Percentiles rank a stretch among this genome's conserved stretches.
Evolutionary conservation across 805 yeast genomes (phyloP).

Genomic region (Candida gorgasii): DNA sequence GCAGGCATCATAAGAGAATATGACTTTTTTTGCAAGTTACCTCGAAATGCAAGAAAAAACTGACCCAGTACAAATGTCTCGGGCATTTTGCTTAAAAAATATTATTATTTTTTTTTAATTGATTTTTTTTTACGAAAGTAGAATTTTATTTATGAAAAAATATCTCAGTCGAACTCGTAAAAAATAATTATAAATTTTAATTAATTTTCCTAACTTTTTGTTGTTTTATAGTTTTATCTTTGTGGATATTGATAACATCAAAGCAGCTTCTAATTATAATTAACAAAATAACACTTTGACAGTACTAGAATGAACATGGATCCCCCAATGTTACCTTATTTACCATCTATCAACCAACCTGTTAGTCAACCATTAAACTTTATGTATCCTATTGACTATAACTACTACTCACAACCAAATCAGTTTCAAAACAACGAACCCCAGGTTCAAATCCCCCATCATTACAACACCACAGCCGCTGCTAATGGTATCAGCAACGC

Average conservation of each 20-base stretch:
- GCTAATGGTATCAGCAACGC: slow-evolving; percentile 5
- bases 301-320: slow-evolving; percentile 15
- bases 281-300: too few species aligned
- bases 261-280: not conserved
- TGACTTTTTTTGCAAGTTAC: slow-evolving; percentile 1
- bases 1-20: slow-evolving; percentile 4
- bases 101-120: not conserved
- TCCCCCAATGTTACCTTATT: slow-evolving; percentile 17
- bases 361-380: slow-evolving; percentile 6
- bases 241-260: not conserved
- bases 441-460: slow-evolving; percentile 5
- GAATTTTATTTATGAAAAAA: slow-evolving; percentile 1
- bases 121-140: slow-evolving; percentile 5
- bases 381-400: slow-evolving; percentile 16
- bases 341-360: slow-evolving; percentile 16
- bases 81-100: not conserved
- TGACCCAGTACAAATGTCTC: slow-evolving; percentile 1
- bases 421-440: slow-evolving; percentile 4
- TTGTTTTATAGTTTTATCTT: too few species aligned
- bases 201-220: slow-evolving; percentile 7
- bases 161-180: slow-evolving; percentile 5
- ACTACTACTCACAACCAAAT: slow-evolving; percentile 5
- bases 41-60: slow-evolving; percentile 3
- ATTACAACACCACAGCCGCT: slow-evolving; percentile 4
- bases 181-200: slow-evolving; percentile 7